Conservation (phyloP, 1,139 yeast genomes). For the Saccharomyces hybrid region DNA sequence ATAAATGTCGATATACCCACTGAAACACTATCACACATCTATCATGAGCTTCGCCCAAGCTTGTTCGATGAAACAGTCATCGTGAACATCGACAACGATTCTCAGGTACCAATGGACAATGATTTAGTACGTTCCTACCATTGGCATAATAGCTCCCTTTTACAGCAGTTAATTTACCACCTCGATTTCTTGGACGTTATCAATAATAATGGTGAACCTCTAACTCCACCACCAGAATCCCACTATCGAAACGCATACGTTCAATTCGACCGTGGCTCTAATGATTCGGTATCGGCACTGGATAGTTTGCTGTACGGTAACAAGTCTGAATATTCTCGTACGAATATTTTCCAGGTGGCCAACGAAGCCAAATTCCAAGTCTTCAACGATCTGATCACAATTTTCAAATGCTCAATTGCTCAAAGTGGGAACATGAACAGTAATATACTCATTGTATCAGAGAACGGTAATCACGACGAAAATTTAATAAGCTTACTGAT, state of each 20-base stretch:
- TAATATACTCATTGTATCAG: conserved; percentile 24
- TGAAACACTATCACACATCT: conserved; percentile 24
- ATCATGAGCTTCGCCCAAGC: conserved; percentile 21
- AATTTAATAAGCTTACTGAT: conserved; percentile 22
- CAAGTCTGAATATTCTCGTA: conserved; percentile 10
- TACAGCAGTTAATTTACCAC: conserved; percentile 5
- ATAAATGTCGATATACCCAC: conserved; percentile 24
- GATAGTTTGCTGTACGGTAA: conserved; percentile 11
- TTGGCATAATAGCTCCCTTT: conserved; percentile 11
- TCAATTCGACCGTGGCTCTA: conserved; percentile 1
- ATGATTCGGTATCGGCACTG: conserved; percentile 9
- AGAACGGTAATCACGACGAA: conserved; percentile 24
- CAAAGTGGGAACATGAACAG: conserved; percentile 10
- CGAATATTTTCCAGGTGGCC: conserved; percentile 18
- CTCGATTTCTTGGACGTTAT: background rate
- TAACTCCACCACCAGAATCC: background rate
- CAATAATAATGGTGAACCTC: background rate
- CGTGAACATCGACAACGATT: conserved; percentile 19
- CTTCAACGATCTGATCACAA: conserved; percentile 27
- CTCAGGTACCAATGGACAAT: conserved; percentile 12
- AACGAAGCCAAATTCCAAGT: conserved; percentile 19
- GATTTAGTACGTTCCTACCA: conserved; percentile 8
- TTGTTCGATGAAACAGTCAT: conserved; percentile 17
- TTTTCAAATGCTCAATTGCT: conserved; percentile 15
- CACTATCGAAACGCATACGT: conserved; percentile 2